Conservation (phyloP, 1,284 basidiomycete genomes). For the Phylloporus gajari region DNA sequence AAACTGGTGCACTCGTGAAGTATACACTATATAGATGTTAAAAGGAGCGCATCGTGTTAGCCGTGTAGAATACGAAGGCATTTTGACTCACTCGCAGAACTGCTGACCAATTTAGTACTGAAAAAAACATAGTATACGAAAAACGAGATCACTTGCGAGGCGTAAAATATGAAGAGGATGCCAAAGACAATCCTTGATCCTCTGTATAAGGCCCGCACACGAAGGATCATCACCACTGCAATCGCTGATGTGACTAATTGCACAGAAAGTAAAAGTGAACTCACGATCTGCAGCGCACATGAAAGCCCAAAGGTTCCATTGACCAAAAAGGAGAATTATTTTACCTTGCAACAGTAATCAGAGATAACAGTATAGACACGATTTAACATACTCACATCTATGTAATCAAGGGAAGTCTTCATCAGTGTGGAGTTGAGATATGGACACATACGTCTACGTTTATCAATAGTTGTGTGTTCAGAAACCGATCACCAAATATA, state of each 20-base stretch:
- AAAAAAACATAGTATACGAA: not conserved
- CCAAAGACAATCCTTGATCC: not conserved
- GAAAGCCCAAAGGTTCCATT: not conserved
- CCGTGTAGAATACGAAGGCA: not conserved
- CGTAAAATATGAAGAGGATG: not conserved
- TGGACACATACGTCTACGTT: not conserved
- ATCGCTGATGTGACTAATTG: not conserved
- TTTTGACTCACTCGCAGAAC: not conserved
- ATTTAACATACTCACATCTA: conserved; percentile 3
- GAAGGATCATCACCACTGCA: conserved; percentile 2
- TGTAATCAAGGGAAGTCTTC: not conserved
- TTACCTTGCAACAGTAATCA: not conserved
- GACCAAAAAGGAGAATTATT: not conserved
- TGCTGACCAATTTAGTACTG: not conserved
- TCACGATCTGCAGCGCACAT: not conserved
- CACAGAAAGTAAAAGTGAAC: not conserved
- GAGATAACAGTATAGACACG: not conserved
- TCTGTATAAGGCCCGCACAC: not conserved
- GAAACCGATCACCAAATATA: not conserved
- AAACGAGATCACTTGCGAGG: not conserved
- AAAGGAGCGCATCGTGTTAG: not conserved
- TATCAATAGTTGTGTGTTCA: not conserved
- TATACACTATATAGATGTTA: not conserved
- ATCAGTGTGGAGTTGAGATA: not conserved
- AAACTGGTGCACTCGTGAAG: not conserved